Conservation (phyloP, 768 basidiomycete species). For the Leccinum subtestaceum region DNA sequence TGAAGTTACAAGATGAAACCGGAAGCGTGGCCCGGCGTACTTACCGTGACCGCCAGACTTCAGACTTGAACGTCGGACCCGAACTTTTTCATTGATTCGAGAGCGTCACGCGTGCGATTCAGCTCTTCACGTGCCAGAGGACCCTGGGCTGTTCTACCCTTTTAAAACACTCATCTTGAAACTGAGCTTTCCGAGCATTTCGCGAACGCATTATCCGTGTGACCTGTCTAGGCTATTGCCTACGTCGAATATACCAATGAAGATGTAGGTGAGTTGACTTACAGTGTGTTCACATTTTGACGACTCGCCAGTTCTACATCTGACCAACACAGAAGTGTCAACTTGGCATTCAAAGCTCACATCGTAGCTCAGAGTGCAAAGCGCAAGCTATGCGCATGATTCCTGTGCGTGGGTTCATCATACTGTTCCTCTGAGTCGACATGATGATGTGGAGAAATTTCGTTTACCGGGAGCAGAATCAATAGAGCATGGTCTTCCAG, state of each 20-base stretch:
- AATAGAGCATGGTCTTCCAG: neutral
- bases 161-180: neutral
- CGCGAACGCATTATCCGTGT: neutral
- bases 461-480: neutral
- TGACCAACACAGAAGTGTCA: neutral
- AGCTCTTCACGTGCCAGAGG: neutral
- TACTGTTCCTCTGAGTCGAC: neutral
- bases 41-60: neutral
- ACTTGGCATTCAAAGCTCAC: neutral
- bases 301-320: neutral
- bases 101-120: neutral
- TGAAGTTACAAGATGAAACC: neutral
- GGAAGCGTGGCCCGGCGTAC: neutral
- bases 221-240: neutral
- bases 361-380: neutral
- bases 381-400: no score
- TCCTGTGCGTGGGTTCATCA: neutral
- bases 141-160: neutral
- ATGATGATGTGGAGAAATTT: neutral
- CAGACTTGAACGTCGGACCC: neutral
- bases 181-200: neutral
- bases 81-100: neutral
- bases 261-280: neutral
- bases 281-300: neutral
- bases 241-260: neutral